Percentiles rank a stretch among this genome's conserved stretches.
Conservation (phyloP, 192 early-diverging fungal genomes). For the Linnemannia hyalina region DNA sequence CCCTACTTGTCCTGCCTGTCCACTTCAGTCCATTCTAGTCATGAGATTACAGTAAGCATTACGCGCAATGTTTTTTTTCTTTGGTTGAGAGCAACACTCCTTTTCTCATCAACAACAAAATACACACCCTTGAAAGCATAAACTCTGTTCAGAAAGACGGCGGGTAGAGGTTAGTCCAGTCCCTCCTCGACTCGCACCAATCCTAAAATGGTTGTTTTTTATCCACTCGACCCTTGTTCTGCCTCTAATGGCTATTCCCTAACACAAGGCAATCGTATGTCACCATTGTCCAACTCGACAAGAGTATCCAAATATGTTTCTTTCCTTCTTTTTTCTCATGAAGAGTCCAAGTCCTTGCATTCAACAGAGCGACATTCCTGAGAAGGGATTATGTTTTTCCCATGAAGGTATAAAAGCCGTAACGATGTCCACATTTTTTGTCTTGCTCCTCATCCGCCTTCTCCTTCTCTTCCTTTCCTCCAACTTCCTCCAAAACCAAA, state of each 20-base stretch:
- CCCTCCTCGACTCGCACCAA: not conserved
- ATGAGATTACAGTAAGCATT: not conserved
- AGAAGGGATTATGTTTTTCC: not conserved
- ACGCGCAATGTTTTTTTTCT: not conserved
- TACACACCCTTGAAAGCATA: not conserved
- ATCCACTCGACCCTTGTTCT: not conserved
- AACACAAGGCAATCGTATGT: not conserved
- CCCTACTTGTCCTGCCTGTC: not conserved
- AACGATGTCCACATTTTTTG: not conserved
- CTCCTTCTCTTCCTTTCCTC: not conserved
- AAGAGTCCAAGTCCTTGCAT: not conserved
- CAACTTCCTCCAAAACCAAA: not conserved
- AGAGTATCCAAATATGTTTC: not conserved
- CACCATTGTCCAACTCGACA: not conserved
- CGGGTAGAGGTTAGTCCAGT: no score
- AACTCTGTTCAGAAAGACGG: no score
- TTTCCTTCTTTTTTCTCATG: not conserved
- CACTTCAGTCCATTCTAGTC: not conserved
- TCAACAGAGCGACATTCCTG: not conserved
- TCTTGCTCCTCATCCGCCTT: not conserved
- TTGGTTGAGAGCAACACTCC: not conserved
- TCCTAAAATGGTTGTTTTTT: slow-evolving; percentile 8
- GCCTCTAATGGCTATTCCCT: not conserved
- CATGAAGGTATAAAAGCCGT: slow-evolving; percentile 5
- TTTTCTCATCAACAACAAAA: not conserved